phyloP scores from a whole-genome alignment of 2,329 filamentous ascomycete species.

The Aplosporella prunicola region DNA sequence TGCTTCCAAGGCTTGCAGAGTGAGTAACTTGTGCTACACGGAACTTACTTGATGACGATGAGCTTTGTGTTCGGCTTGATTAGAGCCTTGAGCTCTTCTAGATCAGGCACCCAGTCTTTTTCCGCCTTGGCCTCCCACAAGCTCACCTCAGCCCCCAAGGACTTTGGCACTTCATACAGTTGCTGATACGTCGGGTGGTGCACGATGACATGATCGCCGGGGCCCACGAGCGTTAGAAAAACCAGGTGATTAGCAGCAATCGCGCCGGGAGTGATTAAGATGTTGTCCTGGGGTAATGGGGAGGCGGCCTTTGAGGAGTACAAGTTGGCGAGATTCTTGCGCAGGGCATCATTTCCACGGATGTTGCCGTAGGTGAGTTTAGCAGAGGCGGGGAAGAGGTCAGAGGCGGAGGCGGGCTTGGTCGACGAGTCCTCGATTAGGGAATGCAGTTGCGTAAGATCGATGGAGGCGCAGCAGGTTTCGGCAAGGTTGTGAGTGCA shows the following conservation, averaged over 20 bases:
- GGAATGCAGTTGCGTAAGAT: slow-evolving; percentile 54
- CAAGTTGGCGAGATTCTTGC: slow-evolving; percentile 53
- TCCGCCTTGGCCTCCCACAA: slow-evolving; percentile 62
- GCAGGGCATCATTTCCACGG: slow-evolving; percentile 54
- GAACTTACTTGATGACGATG: slow-evolving; percentile 49
- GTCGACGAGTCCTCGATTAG: slow-evolving; percentile 51
- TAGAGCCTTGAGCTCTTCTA: slow-evolving; percentile 55
- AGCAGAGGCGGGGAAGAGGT: slow-evolving; percentile 41
- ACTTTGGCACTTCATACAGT: slow-evolving; percentile 64
- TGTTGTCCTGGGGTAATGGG: slow-evolving; percentile 50
- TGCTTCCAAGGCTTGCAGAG: neutral
- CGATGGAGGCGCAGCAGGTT: slow-evolving; percentile 68
- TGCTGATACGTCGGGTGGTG: slow-evolving; percentile 84
- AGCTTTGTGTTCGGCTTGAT: slow-evolving; percentile 63
- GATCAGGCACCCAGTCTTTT: slow-evolving; percentile 57
- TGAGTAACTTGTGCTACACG: neutral
- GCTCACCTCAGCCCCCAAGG: slow-evolving; percentile 68
- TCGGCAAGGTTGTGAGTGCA: slow-evolving; percentile 63
- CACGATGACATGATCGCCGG: slow-evolving; percentile 75
- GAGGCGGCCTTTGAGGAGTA: slow-evolving; percentile 48
- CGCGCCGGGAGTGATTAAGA: slow-evolving; percentile 70
- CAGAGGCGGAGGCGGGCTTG: slow-evolving; percentile 39
- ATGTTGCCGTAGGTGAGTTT: slow-evolving; percentile 69
- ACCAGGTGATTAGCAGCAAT: slow-evolving; percentile 79
- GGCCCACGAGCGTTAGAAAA: slow-evolving; percentile 61